Conservation (phyloP, 2,329 filamentous ascomycete species). For the Hysterium pulicare region DNA sequence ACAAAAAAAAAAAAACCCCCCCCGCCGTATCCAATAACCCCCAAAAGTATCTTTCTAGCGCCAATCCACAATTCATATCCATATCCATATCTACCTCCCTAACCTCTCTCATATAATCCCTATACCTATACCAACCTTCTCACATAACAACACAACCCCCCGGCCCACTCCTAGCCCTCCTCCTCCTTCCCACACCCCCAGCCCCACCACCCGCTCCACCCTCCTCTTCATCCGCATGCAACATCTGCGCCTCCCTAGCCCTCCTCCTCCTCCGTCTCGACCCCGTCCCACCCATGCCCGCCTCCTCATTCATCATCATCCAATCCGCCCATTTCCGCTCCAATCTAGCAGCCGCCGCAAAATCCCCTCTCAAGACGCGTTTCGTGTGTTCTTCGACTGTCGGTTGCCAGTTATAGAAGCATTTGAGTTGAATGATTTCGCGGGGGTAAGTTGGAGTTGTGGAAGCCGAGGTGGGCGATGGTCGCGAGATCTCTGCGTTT, state of each 20-base stretch:
- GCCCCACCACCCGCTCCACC: conserved; percentile 45
- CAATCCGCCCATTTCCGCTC: conserved; percentile 91
- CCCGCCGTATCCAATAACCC: too few species aligned
- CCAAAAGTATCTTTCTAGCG: too few species aligned
- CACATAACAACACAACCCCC: conserved; percentile 49
- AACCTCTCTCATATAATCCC: neutral
- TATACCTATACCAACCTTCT: conserved; percentile 10
- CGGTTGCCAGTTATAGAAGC: conserved; percentile 93
- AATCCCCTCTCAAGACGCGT: conserved; percentile 74
- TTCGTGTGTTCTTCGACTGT: conserved; percentile 93
- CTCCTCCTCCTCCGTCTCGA: conserved; percentile 68
- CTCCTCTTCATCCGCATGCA: conserved; percentile 79
- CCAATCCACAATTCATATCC: too few species aligned
- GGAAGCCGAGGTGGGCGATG: conserved; percentile 27
- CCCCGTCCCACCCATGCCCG: conserved; percentile 62
- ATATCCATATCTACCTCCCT: neutral
- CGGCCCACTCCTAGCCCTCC: conserved; percentile 47
- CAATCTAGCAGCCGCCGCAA: conserved; percentile 69
- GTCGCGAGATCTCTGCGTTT: conserved; percentile 70
- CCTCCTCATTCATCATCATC: conserved; percentile 89
- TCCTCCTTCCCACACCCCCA: conserved; percentile 40
- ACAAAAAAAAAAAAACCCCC: too few species aligned
- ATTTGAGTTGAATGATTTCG: conserved; percentile 82
- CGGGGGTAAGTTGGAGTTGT: conserved; percentile 59
- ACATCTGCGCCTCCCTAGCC: conserved; percentile 74